phyloP scores from a whole-genome alignment of 2,329 filamentous ascomycete genomes.

The Alternaria infectoria region DNA sequence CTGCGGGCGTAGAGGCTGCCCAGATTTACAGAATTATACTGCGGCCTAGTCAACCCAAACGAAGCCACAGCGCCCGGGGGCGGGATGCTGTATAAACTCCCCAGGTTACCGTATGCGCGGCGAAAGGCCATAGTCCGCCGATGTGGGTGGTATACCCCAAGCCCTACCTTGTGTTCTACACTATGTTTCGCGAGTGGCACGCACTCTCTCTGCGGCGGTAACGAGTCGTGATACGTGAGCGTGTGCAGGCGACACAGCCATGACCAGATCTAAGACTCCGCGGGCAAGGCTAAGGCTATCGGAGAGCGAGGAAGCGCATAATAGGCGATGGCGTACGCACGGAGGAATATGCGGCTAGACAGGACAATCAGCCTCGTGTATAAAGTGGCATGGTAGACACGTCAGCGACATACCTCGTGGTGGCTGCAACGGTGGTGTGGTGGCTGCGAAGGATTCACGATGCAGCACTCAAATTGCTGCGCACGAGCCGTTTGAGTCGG shows the following conservation, averaged over 20 bases:
- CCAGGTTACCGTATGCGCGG: slow-evolving; percentile 12
- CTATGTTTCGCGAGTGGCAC: not conserved
- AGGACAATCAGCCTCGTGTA: not conserved
- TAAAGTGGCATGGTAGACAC: not conserved
- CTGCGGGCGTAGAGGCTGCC: slow-evolving; percentile 13
- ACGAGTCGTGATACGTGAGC: not conserved
- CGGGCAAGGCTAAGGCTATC: slow-evolving; percentile 3
- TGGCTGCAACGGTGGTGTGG: slow-evolving; percentile 17
- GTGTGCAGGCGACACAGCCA: slow-evolving; percentile 6
- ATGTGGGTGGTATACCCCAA: not conserved
- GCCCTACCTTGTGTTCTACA: not conserved
- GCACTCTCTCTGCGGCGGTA: not conserved
- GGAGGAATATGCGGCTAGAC: not conserved
- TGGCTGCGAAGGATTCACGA: slow-evolving; percentile 30
- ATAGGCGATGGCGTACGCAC: not conserved
- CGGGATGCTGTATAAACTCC: slow-evolving; percentile 15
- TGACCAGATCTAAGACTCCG: slow-evolving; percentile 1
- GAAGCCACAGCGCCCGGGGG: not conserved
- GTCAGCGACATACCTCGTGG: slow-evolving; percentile 10
- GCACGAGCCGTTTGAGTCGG: slow-evolving; percentile 19
- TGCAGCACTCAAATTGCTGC: slow-evolving; percentile 21
- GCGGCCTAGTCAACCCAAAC: not conserved
- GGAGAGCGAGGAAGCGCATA: slow-evolving; percentile 13
- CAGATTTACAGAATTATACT: slow-evolving; percentile 20
- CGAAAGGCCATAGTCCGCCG: slow-evolving; percentile 6